Evolutionary conservation across 2,329 filamentous ascomycete species (phyloP), one percentile per base, ranked within the genome.

Genomic region (Microascus cirrosus): DNA sequence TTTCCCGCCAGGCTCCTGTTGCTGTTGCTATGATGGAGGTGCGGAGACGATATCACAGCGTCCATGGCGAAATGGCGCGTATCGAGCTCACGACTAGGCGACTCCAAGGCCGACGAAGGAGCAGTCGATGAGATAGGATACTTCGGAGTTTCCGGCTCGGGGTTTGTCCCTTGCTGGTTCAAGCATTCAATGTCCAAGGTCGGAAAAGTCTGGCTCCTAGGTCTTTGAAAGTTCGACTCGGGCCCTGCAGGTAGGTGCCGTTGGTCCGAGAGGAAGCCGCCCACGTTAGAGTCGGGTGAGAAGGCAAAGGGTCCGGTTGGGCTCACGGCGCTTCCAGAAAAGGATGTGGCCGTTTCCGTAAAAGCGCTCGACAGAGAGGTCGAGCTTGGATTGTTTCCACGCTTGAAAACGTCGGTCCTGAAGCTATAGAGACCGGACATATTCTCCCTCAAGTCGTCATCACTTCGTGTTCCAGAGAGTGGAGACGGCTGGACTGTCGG

Each of bases 181-280:
- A 78, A 70, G 59, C 77, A 81, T 59, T 81, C 85, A 52, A 87
- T 76, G 58, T 83, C 84, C 50, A 90, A 74, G 52, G 86, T 84
- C 1, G 91, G 90, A 62, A 95, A 91, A 0, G 90, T 95, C 70
- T 95, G 90, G 69, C 89, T 94, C 66, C 90, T 81, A 59, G 89
- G 89, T 58, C 90, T 81, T 64, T 87, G 86, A 62, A 86, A 84
- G 64, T 82, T 83, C 57, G 76, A 73, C 59, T 66, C 67, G 24
- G 59, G 64, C 35, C 67, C 73, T 20, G 34, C 35, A 13, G 50
- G 24, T n/a, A 53, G 13, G 22, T 58, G 50, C 12, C 56, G 5
- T 66, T 71, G 69, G 48, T 79, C 76, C 50, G 71, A 62, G 25
- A 74, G 64, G 67, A 92, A 94, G 1, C 83, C 81, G 57, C 85